Evolutionary conservation across 352 stramenopile genomes (phyloP).

Genomic region (Globisporangium camurandrum): DNA sequence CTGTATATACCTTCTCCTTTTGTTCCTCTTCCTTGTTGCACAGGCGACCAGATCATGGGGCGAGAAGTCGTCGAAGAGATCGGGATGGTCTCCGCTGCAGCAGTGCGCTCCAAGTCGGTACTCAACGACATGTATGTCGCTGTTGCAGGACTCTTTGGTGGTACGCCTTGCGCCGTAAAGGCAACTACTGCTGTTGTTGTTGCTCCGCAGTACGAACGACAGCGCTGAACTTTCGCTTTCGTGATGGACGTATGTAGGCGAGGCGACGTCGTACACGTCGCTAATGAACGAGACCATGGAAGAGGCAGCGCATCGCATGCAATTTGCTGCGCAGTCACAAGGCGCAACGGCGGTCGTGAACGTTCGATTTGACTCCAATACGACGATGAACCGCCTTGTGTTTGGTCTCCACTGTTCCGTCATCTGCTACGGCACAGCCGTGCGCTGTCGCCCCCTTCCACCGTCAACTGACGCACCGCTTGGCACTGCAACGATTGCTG

Average conservation of each 20-base stretch:
- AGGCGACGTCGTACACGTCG: constrained; percentile 69
- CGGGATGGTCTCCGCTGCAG: constrained; percentile 63
- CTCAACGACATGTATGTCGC: constrained; percentile 80
- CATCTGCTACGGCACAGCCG: constrained; percentile 72
- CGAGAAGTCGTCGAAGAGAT: constrained; percentile 68
- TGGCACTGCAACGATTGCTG: constrained; percentile 1
- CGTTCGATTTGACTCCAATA: constrained; percentile 79
- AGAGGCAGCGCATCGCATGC: constrained; percentile 71
- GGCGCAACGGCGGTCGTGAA: constrained; percentile 73
- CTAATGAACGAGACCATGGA: constrained; percentile 80
- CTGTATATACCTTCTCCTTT: neutral
- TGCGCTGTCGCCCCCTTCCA: constrained; percentile 32
- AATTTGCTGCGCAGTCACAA: constrained; percentile 61
- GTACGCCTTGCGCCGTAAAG: constrained; percentile 12
- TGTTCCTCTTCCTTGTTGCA: neutral
- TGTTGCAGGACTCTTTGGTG: constrained; percentile 56
- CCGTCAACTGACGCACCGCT: constrained; percentile 7
- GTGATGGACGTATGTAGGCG: constrained; percentile 23
- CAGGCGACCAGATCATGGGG: constrained; percentile 60
- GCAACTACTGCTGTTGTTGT: neutral
- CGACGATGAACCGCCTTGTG: constrained; percentile 80
- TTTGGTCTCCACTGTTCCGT: constrained; percentile 79
- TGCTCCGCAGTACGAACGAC: no score
- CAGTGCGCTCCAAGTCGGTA: constrained; percentile 77
- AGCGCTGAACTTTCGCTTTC: neutral